Base-by-base conservation (phyloP, 2,329 filamentous ascomycete genomes). In the Didymella glomerata region DNA sequence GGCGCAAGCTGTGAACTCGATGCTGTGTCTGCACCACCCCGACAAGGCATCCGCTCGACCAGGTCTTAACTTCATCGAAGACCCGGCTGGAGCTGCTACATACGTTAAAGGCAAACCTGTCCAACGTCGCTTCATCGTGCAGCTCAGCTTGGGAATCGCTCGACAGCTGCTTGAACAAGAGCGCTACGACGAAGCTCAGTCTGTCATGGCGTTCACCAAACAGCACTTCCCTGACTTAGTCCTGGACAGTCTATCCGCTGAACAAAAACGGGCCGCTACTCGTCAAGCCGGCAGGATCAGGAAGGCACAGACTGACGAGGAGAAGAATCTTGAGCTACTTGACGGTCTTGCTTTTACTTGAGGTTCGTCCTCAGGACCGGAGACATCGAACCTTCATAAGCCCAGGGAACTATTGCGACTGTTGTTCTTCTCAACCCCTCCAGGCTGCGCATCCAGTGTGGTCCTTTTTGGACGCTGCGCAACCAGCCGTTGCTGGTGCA, bases 21-120 rank as follows among this genome's bases (percentile, higher is more conserved):
- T 74, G 57, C 57, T 77, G 11, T 72, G 65, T 58, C 59, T 76
- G 8, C 67, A 73, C 44, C 72, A 76, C 48, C 75, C 75, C 16
- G 65, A 63, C 5, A 32, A 60, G 6, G 60, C 58, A 6, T 68
- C 57, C 20, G 60, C 68, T 11, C 25, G 45, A 11, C 66, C 68
- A 14, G 71, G 66, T 20, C 61, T 76, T 10, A 41, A 45, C 4
- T 71, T 70, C 50, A 67, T 77, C n/a, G 49, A 66, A 24, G 61
- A 70, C 28, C 61, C 67, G 9, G 20, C 62, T 13, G 69, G 68
- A 14, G 66, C 67, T 25, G 47, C 63, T 34, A 50, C 42, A 18
- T 59, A 59, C 44, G 62, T 62, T 13, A 32, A 56, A 2, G 46
- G 54, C 7, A 58, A 51, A 14, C 49, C 52, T 32, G 58, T 63